A percentile compares a stretch with the other conserved stretches of the same genome.
Evolutionary conservation across 2,329 filamentous ascomycete species (phyloP).

Genomic region (Parastagonospora nodorum): DNA sequence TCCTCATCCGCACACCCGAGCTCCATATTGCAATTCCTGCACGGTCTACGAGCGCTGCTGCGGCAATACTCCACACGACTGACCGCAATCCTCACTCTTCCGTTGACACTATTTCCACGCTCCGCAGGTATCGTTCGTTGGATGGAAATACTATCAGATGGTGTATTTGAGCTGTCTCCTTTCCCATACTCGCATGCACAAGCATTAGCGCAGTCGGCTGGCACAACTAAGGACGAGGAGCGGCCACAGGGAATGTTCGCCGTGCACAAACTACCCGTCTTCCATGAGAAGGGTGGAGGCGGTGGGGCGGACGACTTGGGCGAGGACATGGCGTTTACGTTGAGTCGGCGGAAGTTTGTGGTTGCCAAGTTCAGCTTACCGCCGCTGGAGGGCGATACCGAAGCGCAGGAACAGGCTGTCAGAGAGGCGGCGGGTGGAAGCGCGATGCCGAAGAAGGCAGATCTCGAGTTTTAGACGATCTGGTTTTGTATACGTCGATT

Average conservation of each 20-base stretch:
- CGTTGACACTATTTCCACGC: constrained; percentile 79
- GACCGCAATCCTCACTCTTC: constrained; percentile 76
- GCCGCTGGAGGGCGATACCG: constrained; percentile 76
- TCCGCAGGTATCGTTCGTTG: constrained; percentile 77
- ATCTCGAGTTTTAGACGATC: constrained; percentile 68
- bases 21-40: constrained; percentile 79
- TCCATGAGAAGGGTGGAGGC: constrained; percentile 87
- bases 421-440: constrained; percentile 46
- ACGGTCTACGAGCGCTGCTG: constrained; percentile 75
- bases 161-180: constrained; percentile 80
- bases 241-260: constrained; percentile 84
- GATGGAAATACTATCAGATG: constrained; percentile 84
- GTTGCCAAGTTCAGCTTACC: constrained; percentile 90
- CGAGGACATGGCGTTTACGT: constrained; percentile 87
- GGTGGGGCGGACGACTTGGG: constrained; percentile 66
- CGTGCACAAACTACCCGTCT: constrained; percentile 80
- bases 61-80: constrained; percentile 68
- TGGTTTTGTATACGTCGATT: not conserved
- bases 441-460: constrained; percentile 58
- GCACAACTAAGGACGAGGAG: constrained; percentile 68
- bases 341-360: constrained; percentile 81
- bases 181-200: constrained; percentile 65
- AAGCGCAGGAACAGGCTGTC: constrained; percentile 58
- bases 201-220: constrained; percentile 53
- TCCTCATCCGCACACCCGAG: constrained; percentile 71